Evolutionary conservation across 441 rosid species (phyloP), one percentile per base, ranked within the genome.

Genomic region (Kokia cookei): DNA sequence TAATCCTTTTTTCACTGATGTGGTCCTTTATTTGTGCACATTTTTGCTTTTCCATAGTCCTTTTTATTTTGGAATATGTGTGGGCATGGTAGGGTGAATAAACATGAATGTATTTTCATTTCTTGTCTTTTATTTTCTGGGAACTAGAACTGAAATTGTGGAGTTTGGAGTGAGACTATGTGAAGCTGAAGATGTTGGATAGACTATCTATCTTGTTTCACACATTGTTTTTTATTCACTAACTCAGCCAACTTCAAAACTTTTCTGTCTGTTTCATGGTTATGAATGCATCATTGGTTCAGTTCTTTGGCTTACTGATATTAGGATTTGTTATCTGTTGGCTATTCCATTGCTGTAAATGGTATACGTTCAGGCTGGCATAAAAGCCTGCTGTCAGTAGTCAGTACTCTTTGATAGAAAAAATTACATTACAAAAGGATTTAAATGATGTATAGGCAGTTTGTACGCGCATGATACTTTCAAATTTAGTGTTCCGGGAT

Each of bases 211-310:
- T 12, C 60, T 68, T 40, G 45, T 58, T 59, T 55, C 24, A 29
- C 61, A 10, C 45, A 65, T 15, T 75, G 35, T 60, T 19, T 32
- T 48, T 32, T 14, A 19, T 47, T 61, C 37, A 9, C 62, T 15
- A 13, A 59, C 63, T 19, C 14, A 37, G 55, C 69, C 43, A 51
- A 51, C 65, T 19, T 68, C 9, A 68, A 53, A 53, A 53, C 17
- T 53, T 35, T 53, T 47, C 62, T 69, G 48, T 61, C 65, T 35
- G 42, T 68, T 75, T n/a, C 24, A 57, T 17, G 58, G 77, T 43
- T 45, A 27, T 62, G 29, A 59, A 32, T 17, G 32, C 58, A 29
- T 72, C 8, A 32, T 61, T 15, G 59, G 7, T 61, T 29, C 58
- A 72, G 68, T 19, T 45, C 69, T 61, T 45, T 61, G 50, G 13